phyloP scores from a whole-genome alignment of 139 green algal genomes.

The Mychonastes homosphaera region DNA sequence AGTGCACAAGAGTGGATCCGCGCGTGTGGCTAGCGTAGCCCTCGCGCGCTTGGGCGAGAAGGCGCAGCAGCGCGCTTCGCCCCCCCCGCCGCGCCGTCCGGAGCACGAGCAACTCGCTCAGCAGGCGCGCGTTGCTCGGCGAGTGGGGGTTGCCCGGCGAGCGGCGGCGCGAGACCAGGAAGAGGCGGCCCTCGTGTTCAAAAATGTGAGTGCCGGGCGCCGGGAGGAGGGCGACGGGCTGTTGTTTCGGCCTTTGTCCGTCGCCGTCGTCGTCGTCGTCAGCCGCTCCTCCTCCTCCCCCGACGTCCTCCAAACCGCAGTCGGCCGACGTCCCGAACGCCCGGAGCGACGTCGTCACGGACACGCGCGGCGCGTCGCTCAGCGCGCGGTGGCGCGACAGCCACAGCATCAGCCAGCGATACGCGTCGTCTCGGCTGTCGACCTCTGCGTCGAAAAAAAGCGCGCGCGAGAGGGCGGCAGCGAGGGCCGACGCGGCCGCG shows the following conservation, averaged over 20 bases:
- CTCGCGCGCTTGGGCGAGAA: too few relatives aligned
- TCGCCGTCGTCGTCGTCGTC: not conserved
- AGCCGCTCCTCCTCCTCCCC: conserved; percentile 5
- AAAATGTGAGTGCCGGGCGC: conserved; percentile 25
- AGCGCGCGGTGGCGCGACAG: conserved; percentile 14
- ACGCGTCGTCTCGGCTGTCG: conserved; percentile 28
- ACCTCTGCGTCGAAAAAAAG: too few relatives aligned
- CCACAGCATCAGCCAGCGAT: conserved; percentile 26
- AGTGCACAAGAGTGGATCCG: not conserved
- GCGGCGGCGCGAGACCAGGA: conserved; percentile 16
- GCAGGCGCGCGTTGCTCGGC: conserved; percentile 20
- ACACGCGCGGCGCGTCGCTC: conserved; percentile 4
- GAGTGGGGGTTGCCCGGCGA: conserved; percentile 19
- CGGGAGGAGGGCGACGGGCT: conserved; percentile 19
- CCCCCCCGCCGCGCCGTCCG: too few relatives aligned
- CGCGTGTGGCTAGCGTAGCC: not conserved
- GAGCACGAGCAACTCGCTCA: too few relatives aligned
- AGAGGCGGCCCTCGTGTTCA: conserved; percentile 11
- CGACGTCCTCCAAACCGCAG: not conserved
- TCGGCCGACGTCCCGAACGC: conserved; percentile 8
- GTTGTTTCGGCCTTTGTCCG: not conserved
- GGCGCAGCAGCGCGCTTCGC: not conserved
- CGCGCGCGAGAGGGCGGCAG: too few relatives aligned
- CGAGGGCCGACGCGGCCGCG: too few relatives aligned
- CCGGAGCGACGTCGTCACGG: conserved; percentile 20